Evolutionary conservation across 2,329 filamentous ascomycete species (phyloP).

Genomic region (Alternaria brassicae): DNA sequence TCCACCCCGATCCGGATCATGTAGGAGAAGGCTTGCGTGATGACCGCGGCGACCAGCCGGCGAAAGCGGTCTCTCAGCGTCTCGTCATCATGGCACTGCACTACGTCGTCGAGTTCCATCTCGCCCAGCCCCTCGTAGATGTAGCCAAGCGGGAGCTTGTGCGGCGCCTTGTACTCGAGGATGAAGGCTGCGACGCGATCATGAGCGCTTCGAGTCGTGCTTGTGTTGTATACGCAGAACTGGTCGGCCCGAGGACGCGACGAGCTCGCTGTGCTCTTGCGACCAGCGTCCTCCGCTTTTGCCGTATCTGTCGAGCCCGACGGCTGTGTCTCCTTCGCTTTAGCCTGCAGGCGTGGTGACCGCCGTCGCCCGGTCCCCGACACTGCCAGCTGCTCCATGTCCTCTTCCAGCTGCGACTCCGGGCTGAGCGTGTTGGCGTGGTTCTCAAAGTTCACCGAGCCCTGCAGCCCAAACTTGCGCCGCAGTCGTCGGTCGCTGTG

Average conservation of each 20-base stretch:
- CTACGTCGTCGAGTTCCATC: neutral
- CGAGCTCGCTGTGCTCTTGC: neutral
- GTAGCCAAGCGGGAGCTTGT: neutral
- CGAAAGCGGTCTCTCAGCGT: neutral
- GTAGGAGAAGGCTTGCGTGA: neutral
- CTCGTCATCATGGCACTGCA: neutral
- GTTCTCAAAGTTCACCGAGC: neutral
- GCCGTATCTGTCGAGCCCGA: neutral
- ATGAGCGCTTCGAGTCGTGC: neutral
- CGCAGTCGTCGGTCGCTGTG: neutral
- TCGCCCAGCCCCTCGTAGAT: neutral
- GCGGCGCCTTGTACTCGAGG: neutral
- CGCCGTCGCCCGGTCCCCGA: neutral
- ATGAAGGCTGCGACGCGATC: neutral
- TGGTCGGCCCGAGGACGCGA: neutral
- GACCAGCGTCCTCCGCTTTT: neutral
- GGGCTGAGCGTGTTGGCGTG: neutral
- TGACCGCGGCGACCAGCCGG: neutral
- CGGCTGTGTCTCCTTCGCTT: neutral
- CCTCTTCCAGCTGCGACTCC: neutral
- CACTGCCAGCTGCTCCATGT: neutral
- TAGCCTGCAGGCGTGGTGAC: neutral
- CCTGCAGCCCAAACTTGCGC: neutral
- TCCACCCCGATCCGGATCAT: neutral
- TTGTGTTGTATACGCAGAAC: neutral